Percentiles rank a stretch among this genome's conserved stretches.
These are phyloP conservation scores for Leishmania amazonensis DNA, from an alignment of 208 protist species.

Conservation along the genomic window DNA sequence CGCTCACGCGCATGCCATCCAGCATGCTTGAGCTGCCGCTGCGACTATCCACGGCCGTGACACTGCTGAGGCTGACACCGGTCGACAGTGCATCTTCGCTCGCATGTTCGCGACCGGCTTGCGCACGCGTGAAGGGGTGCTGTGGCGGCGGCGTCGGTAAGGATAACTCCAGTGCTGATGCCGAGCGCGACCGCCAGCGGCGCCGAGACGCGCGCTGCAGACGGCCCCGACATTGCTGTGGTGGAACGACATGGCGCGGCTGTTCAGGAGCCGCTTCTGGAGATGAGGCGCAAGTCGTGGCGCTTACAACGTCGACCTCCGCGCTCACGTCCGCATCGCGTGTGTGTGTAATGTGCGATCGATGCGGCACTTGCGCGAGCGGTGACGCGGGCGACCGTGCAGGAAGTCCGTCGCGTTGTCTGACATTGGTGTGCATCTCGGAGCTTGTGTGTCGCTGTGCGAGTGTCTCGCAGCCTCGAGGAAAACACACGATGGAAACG, in stretches of 20 bases:
- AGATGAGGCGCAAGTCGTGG: slow-evolving; percentile 7
- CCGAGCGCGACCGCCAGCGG: neutral
- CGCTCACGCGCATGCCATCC: neutral
- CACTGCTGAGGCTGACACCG: neutral
- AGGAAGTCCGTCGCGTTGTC: neutral
- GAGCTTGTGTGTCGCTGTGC: neutral
- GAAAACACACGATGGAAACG: neutral
- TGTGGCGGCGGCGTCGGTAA: neutral
- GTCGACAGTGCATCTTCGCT: neutral
- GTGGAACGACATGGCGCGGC: neutral
- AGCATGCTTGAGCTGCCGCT: neutral
- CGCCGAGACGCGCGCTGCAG: neutral
- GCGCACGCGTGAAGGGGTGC: neutral
- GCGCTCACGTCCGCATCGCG: neutral
- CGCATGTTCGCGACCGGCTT: neutral
- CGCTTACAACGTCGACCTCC: slow-evolving; percentile 4
- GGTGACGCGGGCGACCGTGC: neutral
- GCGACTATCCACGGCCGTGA: neutral
- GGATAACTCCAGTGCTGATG: neutral
- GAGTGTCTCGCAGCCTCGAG: neutral
- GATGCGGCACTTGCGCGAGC: neutral
- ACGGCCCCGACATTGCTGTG: neutral
- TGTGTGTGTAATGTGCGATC: neutral
- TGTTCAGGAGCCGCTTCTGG: neutral
- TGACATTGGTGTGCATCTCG: neutral